Conservation (phyloP, 2,329 filamentous ascomycete genomes). For the Cercospora berteroae region DNA sequence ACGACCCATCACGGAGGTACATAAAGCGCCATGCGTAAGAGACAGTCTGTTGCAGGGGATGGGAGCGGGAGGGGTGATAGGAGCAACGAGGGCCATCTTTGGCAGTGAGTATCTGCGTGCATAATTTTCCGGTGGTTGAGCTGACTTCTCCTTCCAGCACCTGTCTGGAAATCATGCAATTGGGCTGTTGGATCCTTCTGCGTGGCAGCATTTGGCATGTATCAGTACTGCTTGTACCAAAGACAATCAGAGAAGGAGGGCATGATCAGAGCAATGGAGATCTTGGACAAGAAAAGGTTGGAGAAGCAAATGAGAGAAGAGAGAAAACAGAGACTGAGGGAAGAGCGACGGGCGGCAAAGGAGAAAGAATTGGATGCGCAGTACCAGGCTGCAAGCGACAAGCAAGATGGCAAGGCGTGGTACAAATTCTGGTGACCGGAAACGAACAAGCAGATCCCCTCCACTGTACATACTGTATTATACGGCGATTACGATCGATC, state of each 20-base stretch:
- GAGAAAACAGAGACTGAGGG: conserved; percentile 42
- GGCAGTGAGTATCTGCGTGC: conserved; percentile 58
- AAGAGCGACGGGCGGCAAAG: conserved; percentile 44
- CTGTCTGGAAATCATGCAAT: conserved; percentile 68
- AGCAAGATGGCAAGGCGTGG: conserved; percentile 32
- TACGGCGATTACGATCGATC: neutral
- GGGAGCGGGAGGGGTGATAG: conserved; percentile 71
- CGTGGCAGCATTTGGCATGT: conserved; percentile 66
- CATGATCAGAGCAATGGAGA: conserved; percentile 81
- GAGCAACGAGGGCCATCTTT: conserved; percentile 69
- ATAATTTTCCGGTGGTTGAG: neutral
- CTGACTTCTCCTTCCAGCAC: conserved; percentile 43
- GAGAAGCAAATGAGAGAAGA: conserved; percentile 55
- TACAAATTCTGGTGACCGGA: conserved; percentile 38
- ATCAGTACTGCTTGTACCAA: conserved; percentile 79
- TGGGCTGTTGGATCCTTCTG: conserved; percentile 82
- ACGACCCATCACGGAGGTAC: conserved; percentile 70
- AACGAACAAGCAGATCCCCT: neutral
- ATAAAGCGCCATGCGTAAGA: conserved; percentile 78
- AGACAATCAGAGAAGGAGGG: conserved; percentile 73
- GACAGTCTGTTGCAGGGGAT: conserved; percentile 83
- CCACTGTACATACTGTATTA: neutral
- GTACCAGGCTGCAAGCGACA: conserved; percentile 32
- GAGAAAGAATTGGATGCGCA: conserved; percentile 45
- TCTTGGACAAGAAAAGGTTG: conserved; percentile 70